Base-by-base conservation (phyloP, 306 rosid genomes). In the Sindora glabra region DNA sequence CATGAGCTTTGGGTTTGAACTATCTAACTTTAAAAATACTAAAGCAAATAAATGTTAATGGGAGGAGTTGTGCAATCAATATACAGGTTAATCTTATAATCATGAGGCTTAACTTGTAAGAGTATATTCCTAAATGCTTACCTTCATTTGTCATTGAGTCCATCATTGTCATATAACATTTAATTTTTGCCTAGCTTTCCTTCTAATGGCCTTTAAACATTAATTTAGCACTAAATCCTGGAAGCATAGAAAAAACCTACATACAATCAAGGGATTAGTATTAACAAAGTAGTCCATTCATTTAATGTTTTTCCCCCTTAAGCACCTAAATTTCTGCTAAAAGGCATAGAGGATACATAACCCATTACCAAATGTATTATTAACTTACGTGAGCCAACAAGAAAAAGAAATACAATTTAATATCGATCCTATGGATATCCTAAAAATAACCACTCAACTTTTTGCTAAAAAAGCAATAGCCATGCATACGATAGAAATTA, bases 111-210 rank as follows among this genome's bases (percentile, higher is more conserved):
- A 24, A 56, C 5, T 16, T 54, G 47, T 34, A 65, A 34, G 14
- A 33, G n/a, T 10, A 27, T 39, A 10, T 27, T 9, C 8, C 71
- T 51, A 15, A 36, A 65, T 30, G 55, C 80, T 71, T 67, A 56
- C 96, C 94, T 84, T 86, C 88, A n/a, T 84, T 72, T n/a, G 97
- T 86, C 97, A 90, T 90, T 0, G 97, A 87, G 67, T 91, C 97
- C 97, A 91, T 91, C 91, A 91, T 91, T 37, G 96, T 87, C 95
- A 91, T 87, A 85, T 87, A 85, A 9, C 92, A 84, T 79, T 91
- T 87, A 51, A 91, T 70, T 75, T 91, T 91, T 0, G 95, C 80
- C 56, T 88, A 90, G 69, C 91, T 87, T 83, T 87, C 97, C 73
- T 90, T 87, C 72, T 90, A 96, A 10, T 70, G 82, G 13, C 97